Evolutionary conservation across 108 stramenopile genomes (phyloP), one percentile per base, ranked within the genome.

Genomic region (Licmophora abbreviata): DNA sequence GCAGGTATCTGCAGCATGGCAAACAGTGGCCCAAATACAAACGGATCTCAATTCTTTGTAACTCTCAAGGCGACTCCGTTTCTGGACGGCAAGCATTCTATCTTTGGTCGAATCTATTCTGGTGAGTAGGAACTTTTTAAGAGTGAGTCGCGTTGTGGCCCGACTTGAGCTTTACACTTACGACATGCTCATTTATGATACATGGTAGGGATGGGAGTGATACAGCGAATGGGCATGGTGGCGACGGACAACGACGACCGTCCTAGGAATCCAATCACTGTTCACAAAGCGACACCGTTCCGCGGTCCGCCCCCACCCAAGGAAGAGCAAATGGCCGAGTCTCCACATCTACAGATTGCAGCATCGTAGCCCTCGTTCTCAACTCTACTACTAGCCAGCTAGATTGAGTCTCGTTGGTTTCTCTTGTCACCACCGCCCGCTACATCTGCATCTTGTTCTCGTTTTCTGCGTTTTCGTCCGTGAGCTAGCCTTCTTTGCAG

Each of bases 1-100:
- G 86, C 84, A 4, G 97, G 95, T 17, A 73, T 98, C 24, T 65
- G 96, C 24, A 56, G 68, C 40, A 98, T 96, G 95, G 95, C 95
- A 24, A 96, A 98, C 75, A 58, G 80, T 4, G 97, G 97, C 0
- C 91, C 92, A 18, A 83, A 99, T 58, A 93, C 92, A 10, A 94
- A 94, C 53, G 89, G 92, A 48, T 76, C 68, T 14, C 97, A 99
- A 66, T 99, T 99, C 47, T 99, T 93, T 63, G 69, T 99, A 21
- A 92, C 94, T 8, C 73, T 94, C 21, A 83, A 81, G 56, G 71
- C 90, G 1, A 81, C 83, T 17, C 87, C 81, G 29, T 93, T 76
- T 59, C 66, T 99, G 23, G 94, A 99, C 60, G 69, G 79, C 7
- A 95, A 95, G 66, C 95, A 98, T 73, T 76, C 85, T 1, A 84